Evolutionary conservation across 2,329 filamentous ascomycete species (phyloP).

Genomic region (Magnaporthiopsis incrustans): DNA sequence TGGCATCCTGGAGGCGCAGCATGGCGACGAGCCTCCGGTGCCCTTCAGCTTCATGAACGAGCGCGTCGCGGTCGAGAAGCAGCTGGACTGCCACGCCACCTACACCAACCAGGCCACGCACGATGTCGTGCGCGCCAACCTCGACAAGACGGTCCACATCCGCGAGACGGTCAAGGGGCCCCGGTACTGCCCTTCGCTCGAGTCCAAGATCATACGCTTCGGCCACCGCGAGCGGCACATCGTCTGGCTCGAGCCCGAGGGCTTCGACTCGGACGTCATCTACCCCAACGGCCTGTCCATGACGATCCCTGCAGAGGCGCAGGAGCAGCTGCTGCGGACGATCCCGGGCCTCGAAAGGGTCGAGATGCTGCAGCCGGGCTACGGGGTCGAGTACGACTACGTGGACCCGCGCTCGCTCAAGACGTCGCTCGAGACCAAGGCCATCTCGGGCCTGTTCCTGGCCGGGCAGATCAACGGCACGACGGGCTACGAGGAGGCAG

Average conservation of each 20-base stretch:
- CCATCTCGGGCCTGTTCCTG: slow-evolving; percentile 79
- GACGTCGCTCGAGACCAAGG: slow-evolving; percentile 89
- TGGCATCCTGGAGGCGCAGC: slow-evolving; percentile 59
- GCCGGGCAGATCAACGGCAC: slow-evolving; percentile 98
- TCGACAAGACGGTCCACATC: slow-evolving; percentile 96
- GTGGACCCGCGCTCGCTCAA: slow-evolving; percentile 85
- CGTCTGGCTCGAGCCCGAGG: slow-evolving; percentile 95
- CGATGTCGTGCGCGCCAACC: slow-evolving; percentile 74
- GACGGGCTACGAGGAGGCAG: slow-evolving; percentile 95
- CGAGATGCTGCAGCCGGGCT: slow-evolving; percentile 87
- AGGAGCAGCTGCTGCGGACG: slow-evolving; percentile 76
- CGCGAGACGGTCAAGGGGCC: slow-evolving; percentile 91
- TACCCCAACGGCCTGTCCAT: slow-evolving; percentile 97
- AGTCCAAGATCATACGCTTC: slow-evolving; percentile 90
- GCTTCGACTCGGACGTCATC: slow-evolving; percentile 79
- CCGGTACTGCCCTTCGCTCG: slow-evolving; percentile 89
- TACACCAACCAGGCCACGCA: slow-evolving; percentile 80
- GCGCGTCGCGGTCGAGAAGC: slow-evolving; percentile 66
- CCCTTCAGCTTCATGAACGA: slow-evolving; percentile 91
- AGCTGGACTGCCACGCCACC: slow-evolving; percentile 80
- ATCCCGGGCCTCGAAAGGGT: slow-evolving; percentile 84
- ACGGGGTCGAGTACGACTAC: slow-evolving; percentile 98
- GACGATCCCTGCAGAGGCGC: slow-evolving; percentile 85
- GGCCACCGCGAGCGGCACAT: slow-evolving; percentile 73
- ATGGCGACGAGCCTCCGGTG: slow-evolving; percentile 74